These are phyloP conservation scores for Pyrrhoderma lamaoense DNA, from an alignment of 1,284 basidiomycete genomes.

Conservation along the genomic window DNA sequence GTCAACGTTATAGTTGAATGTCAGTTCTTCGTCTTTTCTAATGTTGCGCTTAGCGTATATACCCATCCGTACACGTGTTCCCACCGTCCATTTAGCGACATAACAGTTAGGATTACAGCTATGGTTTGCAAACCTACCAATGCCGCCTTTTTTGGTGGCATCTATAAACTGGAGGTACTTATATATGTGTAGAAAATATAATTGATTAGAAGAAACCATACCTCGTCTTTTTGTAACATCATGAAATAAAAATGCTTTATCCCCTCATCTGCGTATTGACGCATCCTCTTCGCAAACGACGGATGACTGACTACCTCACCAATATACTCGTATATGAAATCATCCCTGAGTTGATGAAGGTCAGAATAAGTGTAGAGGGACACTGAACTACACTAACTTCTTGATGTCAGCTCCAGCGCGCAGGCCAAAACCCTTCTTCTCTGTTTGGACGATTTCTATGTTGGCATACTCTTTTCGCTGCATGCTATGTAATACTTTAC, in stretches of 20 bases:
- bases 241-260: constrained; percentile 99
- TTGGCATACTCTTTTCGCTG: constrained; percentile 79
- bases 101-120: constrained; percentile 98
- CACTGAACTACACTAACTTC: constrained; percentile 40
- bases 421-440: constrained; percentile 93
- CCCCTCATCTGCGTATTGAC: constrained; percentile 87
- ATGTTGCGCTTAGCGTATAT: constrained; percentile 92
- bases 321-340: constrained; percentile 96
- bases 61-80: constrained; percentile 89
- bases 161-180: constrained; percentile 75
- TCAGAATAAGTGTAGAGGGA: not conserved
- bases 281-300: constrained; percentile 91
- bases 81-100: constrained; percentile 99
- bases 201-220: constrained; percentile 30
- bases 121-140: constrained; percentile 96
- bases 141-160: constrained; percentile 94
- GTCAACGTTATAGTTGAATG: constrained; percentile 99
- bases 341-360: constrained; percentile 49
- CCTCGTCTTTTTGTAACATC: constrained; percentile 98
- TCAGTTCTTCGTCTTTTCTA: constrained; percentile 83
- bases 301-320: constrained; percentile 90
- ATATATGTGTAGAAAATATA: not conserved
- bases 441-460: constrained; percentile 89
- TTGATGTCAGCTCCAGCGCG: constrained; percentile 66
- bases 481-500: constrained; percentile 50